Evolutionary conservation across 176 grass and related monocot species (phyloP), one percentile per base, ranked within the genome.

Genomic region (Metroxylon sagu): DNA sequence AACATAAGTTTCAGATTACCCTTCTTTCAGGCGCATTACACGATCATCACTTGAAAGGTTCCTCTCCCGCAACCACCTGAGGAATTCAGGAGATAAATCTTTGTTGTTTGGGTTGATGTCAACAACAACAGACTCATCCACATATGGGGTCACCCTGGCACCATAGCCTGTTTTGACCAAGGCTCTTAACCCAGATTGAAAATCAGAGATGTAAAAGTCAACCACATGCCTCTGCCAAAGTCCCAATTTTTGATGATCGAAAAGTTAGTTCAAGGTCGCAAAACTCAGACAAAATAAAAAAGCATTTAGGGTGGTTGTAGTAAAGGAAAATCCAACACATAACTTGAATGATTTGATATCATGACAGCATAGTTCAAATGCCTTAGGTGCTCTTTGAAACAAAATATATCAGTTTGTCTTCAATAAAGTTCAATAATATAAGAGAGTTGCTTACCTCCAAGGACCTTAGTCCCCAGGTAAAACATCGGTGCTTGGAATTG

Each of bases 151-250:
- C 69, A 97, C 76, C 30, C 2, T 76, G 35, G 87, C 79, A 60
- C 93, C 93, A 78, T 51, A 83, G 52, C 93, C 93, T 52, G 81
- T 82, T 77, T 85, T 97, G 49, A 97, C 93, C 54, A 97, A 79
- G 64, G 93, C 93, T 61, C 93, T 80, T 72, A 97, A 85, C 19
- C 93, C 93, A 62, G 93, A 91, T 70, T 97, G 93, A 75, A 97
- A 97, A 79, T 97, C 93, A 29, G 93, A 97, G 71, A 97, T 97
- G 64, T 97, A 97, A 73, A 97, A 97, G 83, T 97, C 87, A 49
- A 91, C 93, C 29, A 69, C 93, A 60, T 88, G 87, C 12, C 87
- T 63, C 93, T 97, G 84, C 19, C 56, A 69, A 50, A 59, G 30
- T 60, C 57, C 26, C 48, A 39, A 71, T n/a, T 14, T n/a, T 7